Conservation (phyloP, 2,329 filamentous ascomycete genomes). For the Cyanodermella asteris region DNA sequence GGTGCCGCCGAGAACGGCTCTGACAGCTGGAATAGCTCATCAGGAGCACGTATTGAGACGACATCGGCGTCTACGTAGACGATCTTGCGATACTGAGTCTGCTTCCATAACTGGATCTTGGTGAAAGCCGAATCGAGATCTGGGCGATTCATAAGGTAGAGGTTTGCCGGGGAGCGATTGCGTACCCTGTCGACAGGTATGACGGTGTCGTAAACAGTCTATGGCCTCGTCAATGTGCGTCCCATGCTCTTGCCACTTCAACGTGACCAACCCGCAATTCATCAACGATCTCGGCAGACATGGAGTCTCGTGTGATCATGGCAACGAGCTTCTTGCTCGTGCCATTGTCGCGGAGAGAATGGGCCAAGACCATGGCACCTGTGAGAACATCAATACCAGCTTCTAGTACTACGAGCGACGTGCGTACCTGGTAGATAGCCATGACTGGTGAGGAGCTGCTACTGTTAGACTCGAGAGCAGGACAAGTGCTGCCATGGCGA, state of each 20-base stretch:
- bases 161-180: constrained; percentile 57
- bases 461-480: constrained; percentile 5
- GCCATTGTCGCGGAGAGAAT: constrained; percentile 80
- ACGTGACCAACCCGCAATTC: constrained; percentile 46
- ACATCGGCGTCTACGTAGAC: constrained; percentile 91
- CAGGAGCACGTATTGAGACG: constrained; percentile 71
- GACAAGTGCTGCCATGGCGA: constrained; percentile 10
- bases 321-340: constrained; percentile 69
- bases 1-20: constrained; percentile 51
- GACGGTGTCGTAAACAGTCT: constrained; percentile 73
- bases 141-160: constrained; percentile 75
- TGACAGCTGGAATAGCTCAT: constrained; percentile 63
- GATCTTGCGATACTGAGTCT: constrained; percentile 72
- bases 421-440: constrained; percentile 67
- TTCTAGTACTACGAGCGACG: constrained; percentile 1
- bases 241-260: constrained; percentile 2
- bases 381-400: constrained; percentile 6
- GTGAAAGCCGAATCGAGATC: constrained; percentile 88
- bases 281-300: constrained; percentile 52
- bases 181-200: constrained; percentile 63
- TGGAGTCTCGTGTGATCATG: constrained; percentile 58
- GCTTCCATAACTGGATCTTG: constrained; percentile 86
- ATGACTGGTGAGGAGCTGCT: constrained; percentile 75
- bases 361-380: constrained; percentile 85
- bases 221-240: constrained; percentile 9